Evolutionary conservation across 2,329 filamentous ascomycete genomes (phyloP).

Genomic region (Aspergillus amoenus): DNA sequence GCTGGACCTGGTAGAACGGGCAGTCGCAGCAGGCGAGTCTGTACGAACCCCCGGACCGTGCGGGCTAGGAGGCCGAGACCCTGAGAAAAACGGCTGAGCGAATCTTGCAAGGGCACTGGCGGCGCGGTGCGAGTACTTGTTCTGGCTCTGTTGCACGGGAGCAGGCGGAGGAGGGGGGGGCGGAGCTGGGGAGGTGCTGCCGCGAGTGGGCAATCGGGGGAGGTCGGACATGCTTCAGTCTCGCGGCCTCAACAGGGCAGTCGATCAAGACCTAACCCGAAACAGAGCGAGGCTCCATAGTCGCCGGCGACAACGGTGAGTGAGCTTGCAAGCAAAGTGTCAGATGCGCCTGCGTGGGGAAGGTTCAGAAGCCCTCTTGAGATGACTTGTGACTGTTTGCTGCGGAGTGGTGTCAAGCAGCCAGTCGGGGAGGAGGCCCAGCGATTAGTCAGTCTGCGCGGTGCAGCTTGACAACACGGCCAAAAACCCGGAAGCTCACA

Average conservation of each 20-base stretch:
- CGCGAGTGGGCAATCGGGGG: conserved; percentile 25
- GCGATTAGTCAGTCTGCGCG: conserved; percentile 10
- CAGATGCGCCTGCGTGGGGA: conserved; percentile 11
- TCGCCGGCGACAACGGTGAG: conserved; percentile 3
- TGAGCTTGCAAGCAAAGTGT: conserved; percentile 6
- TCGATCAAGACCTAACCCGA: conserved; percentile 22
- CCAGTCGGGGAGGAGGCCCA: background rate
- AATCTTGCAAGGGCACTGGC: conserved; percentile 52
- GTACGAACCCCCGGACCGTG: conserved; percentile 41
- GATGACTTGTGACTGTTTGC: background rate
- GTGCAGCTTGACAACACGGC: background rate
- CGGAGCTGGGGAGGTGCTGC: conserved; percentile 30
- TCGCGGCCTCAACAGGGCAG: conserved; percentile 9
- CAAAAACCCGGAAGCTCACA: background rate
- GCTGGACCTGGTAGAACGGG: conserved; percentile 37
- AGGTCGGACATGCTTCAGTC: conserved; percentile 30
- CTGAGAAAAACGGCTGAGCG: conserved; percentile 55
- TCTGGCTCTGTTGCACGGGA: conserved; percentile 34
- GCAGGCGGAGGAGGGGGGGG: conserved; percentile 38
- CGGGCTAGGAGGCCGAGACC: conserved; percentile 54
- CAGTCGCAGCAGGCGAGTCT: conserved; percentile 26
- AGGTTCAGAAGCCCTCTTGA: background rate
- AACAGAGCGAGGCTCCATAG: conserved; percentile 20
- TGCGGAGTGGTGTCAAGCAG: background rate
- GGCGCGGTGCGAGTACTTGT: conserved; percentile 45